Evolutionary conservation across 352 stramenopile genomes (phyloP), one percentile per base, ranked within the genome.

Genomic region (Thraustochytrium sp.): DNA sequence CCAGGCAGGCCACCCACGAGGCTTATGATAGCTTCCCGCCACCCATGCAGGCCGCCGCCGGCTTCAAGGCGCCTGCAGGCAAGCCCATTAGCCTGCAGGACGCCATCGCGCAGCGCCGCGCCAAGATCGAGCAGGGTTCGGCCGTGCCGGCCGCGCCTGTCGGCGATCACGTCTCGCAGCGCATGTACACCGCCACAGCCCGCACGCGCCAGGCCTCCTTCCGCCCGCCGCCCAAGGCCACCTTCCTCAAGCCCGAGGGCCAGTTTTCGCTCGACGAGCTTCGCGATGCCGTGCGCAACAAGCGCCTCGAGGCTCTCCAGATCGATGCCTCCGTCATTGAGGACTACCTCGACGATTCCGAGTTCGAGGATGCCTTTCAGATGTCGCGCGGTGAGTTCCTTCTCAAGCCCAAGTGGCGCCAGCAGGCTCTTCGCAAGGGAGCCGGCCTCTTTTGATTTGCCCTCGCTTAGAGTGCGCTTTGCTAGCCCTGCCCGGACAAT

Each of bases 371-470:
- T 11, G 68, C 68, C n/a, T 80, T 80, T 44, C 26, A 63, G 13
- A 80, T 80, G 68, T 38, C 8, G 21, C 68, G 68, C 36, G 46
- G 31, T 18, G 53, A 80, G 2, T 80, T 80, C 49, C 40, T 80
- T 46, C 68, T 80, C 46, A 80, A 80, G 40, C 68, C 68, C 18
- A 80, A 55, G 68, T 80, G 68, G 68, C 68, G 68, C 38, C 68
- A 80, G 68, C 68, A 80, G 42, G 68, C 68, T 21, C 51, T 80
- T 8, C 31, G 40, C 34, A 68, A 63, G 31, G 68, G 68, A n/a
- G 68, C 31, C 1, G 31, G 68, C n/a, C 68, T 80, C 68, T 80
- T 80, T 26, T 80, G 63, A 80, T 5, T 18, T n/a, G n/a, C n/a
- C n/a, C n/a, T n/a, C n/a, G n/a, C n/a, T n/a, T n/a, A n/a, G n/a